Percentiles rank a stretch among this genome's conserved stretches.
These are phyloP conservation scores for Phoma sp. DNA, from an alignment of 2,329 filamentous ascomycete species.

Conservation along the genomic window DNA sequence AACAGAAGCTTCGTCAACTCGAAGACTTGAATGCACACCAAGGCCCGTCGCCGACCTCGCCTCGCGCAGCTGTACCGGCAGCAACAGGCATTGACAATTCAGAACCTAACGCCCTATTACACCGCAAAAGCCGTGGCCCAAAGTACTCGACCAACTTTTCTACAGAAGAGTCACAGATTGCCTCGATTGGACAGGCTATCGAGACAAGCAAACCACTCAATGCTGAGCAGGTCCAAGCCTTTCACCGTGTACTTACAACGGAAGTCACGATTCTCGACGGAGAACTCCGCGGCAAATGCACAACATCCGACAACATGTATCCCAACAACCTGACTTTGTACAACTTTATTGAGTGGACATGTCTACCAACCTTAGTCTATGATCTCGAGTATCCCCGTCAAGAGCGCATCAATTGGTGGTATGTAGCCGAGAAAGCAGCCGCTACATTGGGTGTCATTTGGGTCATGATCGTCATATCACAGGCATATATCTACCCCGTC, in stretches of 20 bases:
- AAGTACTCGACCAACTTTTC: slow-evolving; percentile 54
- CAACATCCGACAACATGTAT: slow-evolving; percentile 61
- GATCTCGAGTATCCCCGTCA: slow-evolving; percentile 80
- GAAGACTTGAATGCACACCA: slow-evolving; percentile 60
- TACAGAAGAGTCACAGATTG: slow-evolving; percentile 63
- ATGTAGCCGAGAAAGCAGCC: slow-evolving; percentile 74
- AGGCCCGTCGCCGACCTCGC: slow-evolving; percentile 41
- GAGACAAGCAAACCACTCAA: slow-evolving; percentile 67
- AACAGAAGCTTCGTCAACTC: slow-evolving; percentile 63
- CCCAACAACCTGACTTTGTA: slow-evolving; percentile 71
- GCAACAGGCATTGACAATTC: slow-evolving; percentile 27
- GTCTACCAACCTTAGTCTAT: slow-evolving; percentile 79
- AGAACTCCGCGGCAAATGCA: slow-evolving; percentile 71
- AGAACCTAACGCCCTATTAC: slow-evolving; percentile 9
- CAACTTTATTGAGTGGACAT: slow-evolving; percentile 76
- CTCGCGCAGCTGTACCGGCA: slow-evolving; percentile 3
- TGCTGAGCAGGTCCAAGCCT: slow-evolving; percentile 67
- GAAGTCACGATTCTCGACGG: slow-evolving; percentile 71
- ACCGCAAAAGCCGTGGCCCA: slow-evolving; percentile 45
- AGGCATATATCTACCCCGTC: slow-evolving; percentile 79
- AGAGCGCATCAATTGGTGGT: slow-evolving; percentile 74
- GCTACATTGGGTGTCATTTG: slow-evolving; percentile 77
- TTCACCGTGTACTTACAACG: slow-evolving; percentile 70
- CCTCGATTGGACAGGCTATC: slow-evolving; percentile 68
- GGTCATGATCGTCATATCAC: slow-evolving; percentile 80